A percentile compares a stretch with the other conserved stretches of the same genome.
Evolutionary conservation across 371 early-diverging fungal species (phyloP).

Genomic region (Apophysomyces elegans): DNA sequence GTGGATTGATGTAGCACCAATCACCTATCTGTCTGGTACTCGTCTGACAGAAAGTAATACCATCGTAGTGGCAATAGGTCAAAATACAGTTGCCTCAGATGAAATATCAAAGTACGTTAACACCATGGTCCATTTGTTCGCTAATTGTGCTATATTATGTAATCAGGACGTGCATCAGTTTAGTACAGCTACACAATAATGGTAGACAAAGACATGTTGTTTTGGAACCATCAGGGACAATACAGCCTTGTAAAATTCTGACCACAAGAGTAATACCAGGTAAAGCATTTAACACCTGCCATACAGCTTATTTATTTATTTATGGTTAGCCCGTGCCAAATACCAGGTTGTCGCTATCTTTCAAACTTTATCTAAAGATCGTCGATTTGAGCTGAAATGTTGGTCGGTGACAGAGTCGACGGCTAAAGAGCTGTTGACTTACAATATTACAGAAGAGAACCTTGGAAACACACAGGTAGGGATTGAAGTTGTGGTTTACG

Average conservation of each 20-base stretch:
- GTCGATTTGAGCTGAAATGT: background rate
- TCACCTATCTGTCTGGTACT: constrained; percentile 4
- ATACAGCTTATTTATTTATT: background rate
- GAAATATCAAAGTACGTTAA: background rate
- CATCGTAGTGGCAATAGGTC: background rate
- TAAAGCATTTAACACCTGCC: background rate
- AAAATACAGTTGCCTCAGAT: background rate
- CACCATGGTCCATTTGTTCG: background rate
- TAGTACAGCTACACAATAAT: background rate
- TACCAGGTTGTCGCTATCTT: background rate
- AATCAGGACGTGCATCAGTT: constrained; percentile 2
- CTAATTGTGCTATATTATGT: background rate
- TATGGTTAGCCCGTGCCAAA: background rate
- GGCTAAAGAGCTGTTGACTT: background rate
- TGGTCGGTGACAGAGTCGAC: background rate
- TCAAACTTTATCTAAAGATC: background rate
- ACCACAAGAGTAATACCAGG: constrained; percentile 2
- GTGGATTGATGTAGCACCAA: background rate
- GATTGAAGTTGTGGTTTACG: background rate
- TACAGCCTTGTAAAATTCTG: background rate
- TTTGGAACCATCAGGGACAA: background rate
- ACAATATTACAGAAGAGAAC: background rate
- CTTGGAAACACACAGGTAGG: background rate
- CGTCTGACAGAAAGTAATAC: background rate
- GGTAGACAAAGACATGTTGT: background rate